A percentile compares a stretch with the other conserved stretches of the same genome.
These are phyloP conservation scores for Pseudogymnoascus sp. DNA, from an alignment of 2,329 filamentous ascomycete genomes.

Conservation along the genomic window DNA sequence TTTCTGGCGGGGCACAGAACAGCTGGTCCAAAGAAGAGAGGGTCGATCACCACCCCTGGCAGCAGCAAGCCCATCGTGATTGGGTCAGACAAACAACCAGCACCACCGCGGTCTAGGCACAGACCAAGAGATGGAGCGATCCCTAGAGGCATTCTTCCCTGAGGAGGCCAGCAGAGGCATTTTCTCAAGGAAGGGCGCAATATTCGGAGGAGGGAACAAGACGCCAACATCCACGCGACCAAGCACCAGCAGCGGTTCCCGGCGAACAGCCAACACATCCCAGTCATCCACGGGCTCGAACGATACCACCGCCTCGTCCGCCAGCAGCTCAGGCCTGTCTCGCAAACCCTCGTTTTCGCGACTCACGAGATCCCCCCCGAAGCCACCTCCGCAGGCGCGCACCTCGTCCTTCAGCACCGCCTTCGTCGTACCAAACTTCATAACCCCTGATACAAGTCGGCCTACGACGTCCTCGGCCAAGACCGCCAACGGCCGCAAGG, in stretches of 20 bases:
- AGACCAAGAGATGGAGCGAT: slow-evolving; percentile 2
- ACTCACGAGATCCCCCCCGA: slow-evolving; percentile 27
- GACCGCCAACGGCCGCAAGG: slow-evolving; percentile 7
- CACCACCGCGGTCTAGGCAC: slow-evolving; percentile 7
- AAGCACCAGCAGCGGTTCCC: slow-evolving; percentile 23
- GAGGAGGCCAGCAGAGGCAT: slow-evolving; percentile 1
- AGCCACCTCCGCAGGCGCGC: slow-evolving; percentile 19
- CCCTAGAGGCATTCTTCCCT: slow-evolving; percentile 7
- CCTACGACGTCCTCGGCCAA: background rate
- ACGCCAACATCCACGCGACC: slow-evolving; percentile 24
- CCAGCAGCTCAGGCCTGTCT: slow-evolving; percentile 45
- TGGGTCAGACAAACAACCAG: background rate
- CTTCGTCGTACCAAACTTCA: background rate
- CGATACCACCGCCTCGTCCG: slow-evolving; percentile 14
- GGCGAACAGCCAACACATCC: slow-evolving; percentile 13
- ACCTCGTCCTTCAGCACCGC: background rate
- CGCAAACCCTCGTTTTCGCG: slow-evolving; percentile 47
- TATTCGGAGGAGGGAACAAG: slow-evolving; percentile 18
- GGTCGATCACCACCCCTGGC: slow-evolving; percentile 1
- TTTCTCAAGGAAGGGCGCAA: slow-evolving; percentile 13
- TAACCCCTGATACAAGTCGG: background rate
- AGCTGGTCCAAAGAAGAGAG: background rate
- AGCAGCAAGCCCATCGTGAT: background rate
- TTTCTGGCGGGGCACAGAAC: slow-evolving; percentile 3
- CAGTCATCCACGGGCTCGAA: slow-evolving; percentile 17